Base-by-base conservation (phyloP, 805 yeast species). In the Myxozyma geophila region DNA sequence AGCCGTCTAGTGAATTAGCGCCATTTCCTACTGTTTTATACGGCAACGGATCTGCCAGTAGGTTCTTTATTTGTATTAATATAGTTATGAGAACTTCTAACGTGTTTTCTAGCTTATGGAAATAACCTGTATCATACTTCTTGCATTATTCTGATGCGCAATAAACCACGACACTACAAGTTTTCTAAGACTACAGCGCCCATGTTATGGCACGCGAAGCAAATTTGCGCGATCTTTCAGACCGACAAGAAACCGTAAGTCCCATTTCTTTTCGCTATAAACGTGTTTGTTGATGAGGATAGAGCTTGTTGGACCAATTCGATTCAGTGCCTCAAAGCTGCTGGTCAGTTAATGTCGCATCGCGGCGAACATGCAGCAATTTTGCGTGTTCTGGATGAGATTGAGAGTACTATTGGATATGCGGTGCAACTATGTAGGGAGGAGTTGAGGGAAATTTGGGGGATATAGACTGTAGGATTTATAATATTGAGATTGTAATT, bases 121-220 rank as follows among this genome's bases (percentile, higher is more conserved):
- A 78, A 77, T 63, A 80, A 78, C 59, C 54, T 78, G 49, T 78
- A 73, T 60, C 81, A 78, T 57, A 77, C 74, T 78, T 75, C 78
- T 2, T 72, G 75, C 52, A 79, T 79, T 10, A 53, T 79, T 19
- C 62, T 79, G 69, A 72, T 75, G 62, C 80, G 78, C 53, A 77
- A 78, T 57, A 79, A 78, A 62, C 82, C 82, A 23, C 70, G 81
- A 46, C 63, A 70, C 2, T 72, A 67, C 64, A 78, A 77, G 64
- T 66, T 77, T 1, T 63, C 66, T 7, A 65, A 44, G 62, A 36
- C 50, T 12, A 41, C 63, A 55, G 68, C 69, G 56, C 75, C 80
- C 1, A 73, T 75, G 50, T 74, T 77, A 15, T 76, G 79, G 79
- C 80, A 77, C 64, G 80, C 80, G 4, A 77, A 77, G 59, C 80